Evolutionary conservation across 2,329 filamentous ascomycete genomes (phyloP), one percentile per base, ranked within the genome.

Genomic region (Ceratocystis colombiana): DNA sequence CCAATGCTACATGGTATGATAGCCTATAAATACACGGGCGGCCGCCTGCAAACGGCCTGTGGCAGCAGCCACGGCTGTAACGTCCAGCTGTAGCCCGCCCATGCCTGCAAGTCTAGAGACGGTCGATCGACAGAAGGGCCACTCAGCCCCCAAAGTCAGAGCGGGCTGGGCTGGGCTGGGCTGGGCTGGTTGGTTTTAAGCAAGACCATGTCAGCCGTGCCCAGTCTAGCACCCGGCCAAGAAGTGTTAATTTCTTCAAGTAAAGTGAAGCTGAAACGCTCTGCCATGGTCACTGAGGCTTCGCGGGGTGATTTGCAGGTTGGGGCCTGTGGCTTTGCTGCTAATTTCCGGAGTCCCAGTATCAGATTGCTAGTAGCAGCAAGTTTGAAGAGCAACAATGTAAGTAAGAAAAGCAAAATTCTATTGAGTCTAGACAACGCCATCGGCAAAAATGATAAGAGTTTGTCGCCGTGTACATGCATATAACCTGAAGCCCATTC

Each of bases 401-500:
- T 15, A 20, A 20, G 17, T 46, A 20, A 25, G 5, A 3, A 30
- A 57, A 57, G 25, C 53, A 57, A 57, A 37, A 57, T 57, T 57
- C 25, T 57, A 57, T 57, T 57, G 53, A 12, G 10, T 37, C 33
- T 57, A 57, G 53, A 57, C 53, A 57, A 57, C 25, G 25, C 25
- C 53, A 25, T 22, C 28, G 53, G 53, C 28, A 20, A 17, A 12
- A 30, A 30, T n/a, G 30, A 33, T 50, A 50, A n/a, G 15, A n/a
- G 22, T 50, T 50, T 50, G 33, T 53, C 48, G 53, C 53, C 53
- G 53, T 57, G 37, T 57, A 22, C 46, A 50, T 37, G 48, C 48
- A 37, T 37, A 37, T 37, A 53, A 53, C 53, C 53, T 30, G 28
- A 37, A 57, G 25, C 53, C 53, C 53, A 57, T 50, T 22, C 17